These are phyloP conservation scores for Daucus carota DNA, from an alignment of 129 eudicot species.

Conservation along the genomic window DNA sequence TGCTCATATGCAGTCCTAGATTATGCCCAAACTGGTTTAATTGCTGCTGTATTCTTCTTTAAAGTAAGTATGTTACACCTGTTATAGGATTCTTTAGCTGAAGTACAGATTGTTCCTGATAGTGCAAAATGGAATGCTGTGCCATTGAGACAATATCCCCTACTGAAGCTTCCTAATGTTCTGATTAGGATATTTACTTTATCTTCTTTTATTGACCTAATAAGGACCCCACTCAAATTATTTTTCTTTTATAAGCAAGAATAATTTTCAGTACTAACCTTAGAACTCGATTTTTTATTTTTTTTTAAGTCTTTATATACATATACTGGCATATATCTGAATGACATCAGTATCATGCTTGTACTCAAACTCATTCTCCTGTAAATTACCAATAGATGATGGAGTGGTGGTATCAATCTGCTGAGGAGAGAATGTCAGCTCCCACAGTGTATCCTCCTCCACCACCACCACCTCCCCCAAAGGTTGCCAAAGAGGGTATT, in stretches of 20 bases:
- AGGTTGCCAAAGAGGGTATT: constrained; percentile 88
- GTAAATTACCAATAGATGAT: constrained; percentile 53
- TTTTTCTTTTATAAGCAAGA: neutral
- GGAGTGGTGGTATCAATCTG: constrained; percentile 99
- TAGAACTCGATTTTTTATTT: neutral
- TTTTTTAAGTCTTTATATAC: neutral
- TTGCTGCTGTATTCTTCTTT: constrained; percentile 94
- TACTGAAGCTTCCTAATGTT: neutral
- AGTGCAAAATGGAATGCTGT: neutral
- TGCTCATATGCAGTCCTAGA: constrained; percentile 87
- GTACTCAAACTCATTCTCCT: neutral
- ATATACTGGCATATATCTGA: neutral
- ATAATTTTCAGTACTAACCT: neutral
- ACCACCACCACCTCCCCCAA: constrained; percentile 90
- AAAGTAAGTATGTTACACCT: constrained; percentile 43
- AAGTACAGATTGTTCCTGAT: neutral
- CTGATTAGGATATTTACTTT: neutral
- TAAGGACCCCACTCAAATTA: neutral
- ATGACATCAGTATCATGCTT: neutral
- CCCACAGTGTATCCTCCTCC: constrained; percentile 96
- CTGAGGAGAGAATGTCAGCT: constrained; percentile 94
- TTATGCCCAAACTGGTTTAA: constrained; percentile 95
- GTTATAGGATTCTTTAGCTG: too few relatives aligned
- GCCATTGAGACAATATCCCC: neutral
- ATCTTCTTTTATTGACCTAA: neutral